These are phyloP conservation scores for Epichloe aotearoae DNA, from an alignment of 2,329 filamentous ascomycete genomes.

Conservation along the genomic window DNA sequence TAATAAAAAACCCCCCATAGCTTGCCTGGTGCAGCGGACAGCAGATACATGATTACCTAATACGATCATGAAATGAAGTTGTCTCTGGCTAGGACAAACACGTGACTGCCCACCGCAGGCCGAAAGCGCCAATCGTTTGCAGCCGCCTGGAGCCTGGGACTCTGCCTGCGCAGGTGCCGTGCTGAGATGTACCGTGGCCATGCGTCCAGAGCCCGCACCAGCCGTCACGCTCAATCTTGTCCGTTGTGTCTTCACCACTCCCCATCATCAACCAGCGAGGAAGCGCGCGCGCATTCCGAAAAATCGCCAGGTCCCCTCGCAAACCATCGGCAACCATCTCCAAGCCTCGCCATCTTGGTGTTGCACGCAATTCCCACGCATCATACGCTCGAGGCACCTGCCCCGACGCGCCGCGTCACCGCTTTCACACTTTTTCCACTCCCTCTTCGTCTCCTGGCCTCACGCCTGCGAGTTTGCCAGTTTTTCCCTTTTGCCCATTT, in stretches of 20 bases:
- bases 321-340: conserved; percentile 46
- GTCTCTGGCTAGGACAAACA: background rate
- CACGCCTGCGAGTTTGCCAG: conserved; percentile 5
- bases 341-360: conserved; percentile 37
- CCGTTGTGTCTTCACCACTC: conserved; percentile 39
- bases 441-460: conserved; percentile 8
- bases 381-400: conserved; percentile 26
- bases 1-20: background rate
- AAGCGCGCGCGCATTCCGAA: conserved; percentile 43
- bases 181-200: conserved; percentile 30
- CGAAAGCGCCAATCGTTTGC: conserved; percentile 9
- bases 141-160: conserved; percentile 14
- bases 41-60: background rate
- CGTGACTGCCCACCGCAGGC: background rate
- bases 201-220: conserved; percentile 27
- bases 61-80: background rate
- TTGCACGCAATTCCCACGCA: conserved; percentile 42
- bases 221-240: conserved; percentile 37
- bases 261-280: conserved; percentile 36
- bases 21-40: background rate
- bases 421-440: conserved; percentile 30
- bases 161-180: conserved; percentile 21
- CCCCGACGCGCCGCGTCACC: conserved; percentile 27
- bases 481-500: conserved; percentile 3
- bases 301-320: conserved; percentile 46